These are phyloP conservation scores for Phaeoacremonium minimum DNA, from an alignment of 2,329 filamentous ascomycete genomes.

Conservation along the genomic window DNA sequence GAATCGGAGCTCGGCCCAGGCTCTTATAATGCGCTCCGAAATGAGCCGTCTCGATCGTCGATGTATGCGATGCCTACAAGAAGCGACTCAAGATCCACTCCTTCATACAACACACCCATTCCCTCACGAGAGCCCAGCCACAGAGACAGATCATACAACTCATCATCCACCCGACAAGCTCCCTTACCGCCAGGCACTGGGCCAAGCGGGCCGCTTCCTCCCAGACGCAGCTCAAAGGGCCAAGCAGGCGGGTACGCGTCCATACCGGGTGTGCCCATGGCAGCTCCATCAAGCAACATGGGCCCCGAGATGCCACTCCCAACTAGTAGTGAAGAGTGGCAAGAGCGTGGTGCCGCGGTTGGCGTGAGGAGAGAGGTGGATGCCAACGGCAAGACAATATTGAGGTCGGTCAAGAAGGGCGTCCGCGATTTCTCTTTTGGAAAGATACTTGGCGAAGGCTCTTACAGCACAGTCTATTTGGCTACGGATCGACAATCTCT, in stretches of 20 bases:
- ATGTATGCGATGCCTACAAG: constrained; percentile 50
- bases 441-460: constrained; percentile 86
- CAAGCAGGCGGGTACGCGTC: constrained; percentile 53
- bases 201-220: constrained; percentile 63
- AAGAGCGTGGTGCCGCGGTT: constrained; percentile 88
- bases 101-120: constrained; percentile 54
- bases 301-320: constrained; percentile 37
- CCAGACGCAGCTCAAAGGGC: constrained; percentile 72
- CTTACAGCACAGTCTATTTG: constrained; percentile 92
- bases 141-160: constrained; percentile 63
- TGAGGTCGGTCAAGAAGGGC: constrained; percentile 89
- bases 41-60: constrained; percentile 55
- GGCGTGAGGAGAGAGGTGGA: constrained; percentile 80
- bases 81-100: constrained; percentile 59
- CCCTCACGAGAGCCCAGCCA: constrained; percentile 67
- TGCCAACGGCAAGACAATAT: constrained; percentile 73
- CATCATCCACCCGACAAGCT: constrained; percentile 49
- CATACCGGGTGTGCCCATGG: constrained; percentile 37
- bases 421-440: constrained; percentile 97
- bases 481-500: constrained; percentile 90
- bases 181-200: constrained; percentile 30
- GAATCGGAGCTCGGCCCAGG: constrained; percentile 29
- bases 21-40: constrained; percentile 34
- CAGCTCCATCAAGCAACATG: constrained; percentile 23
- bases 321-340: constrained; percentile 84